Evolutionary conservation across 2,329 filamentous ascomycete species (phyloP).

Genomic region (Mycosphaerella arachidis): DNA sequence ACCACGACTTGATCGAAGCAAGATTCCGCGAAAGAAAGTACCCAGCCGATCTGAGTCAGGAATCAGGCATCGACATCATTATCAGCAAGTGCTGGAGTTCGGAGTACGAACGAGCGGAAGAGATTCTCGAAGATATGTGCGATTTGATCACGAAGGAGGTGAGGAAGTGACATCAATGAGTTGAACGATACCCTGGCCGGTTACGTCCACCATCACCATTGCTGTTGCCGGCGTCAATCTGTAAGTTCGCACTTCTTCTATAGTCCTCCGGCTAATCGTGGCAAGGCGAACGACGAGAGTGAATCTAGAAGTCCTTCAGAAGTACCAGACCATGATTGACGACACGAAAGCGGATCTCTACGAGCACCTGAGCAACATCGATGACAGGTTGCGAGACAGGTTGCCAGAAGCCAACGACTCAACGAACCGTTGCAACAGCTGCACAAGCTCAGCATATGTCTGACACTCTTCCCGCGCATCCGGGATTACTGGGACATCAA

Average conservation of each 20-base stretch:
- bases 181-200: no score
- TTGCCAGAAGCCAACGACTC: not conserved
- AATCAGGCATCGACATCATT: not conserved
- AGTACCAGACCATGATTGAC: no score
- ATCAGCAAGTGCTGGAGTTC: not conserved
- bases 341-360: no score
- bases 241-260: no score
- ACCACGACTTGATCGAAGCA: not conserved
- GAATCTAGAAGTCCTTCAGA: no score
- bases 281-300: no score
- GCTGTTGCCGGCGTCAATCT: no score
- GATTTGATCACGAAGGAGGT: not conserved
- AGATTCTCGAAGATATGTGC: not conserved
- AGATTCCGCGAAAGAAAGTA: not conserved
- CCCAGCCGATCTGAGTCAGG: not conserved
- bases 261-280: no score
- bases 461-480: not conserved
- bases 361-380: no score
- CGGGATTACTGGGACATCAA: no score
- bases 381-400: no score
- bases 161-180: not conserved
- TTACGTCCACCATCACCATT: no score
- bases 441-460: not conserved
- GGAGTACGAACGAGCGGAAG: slow-evolving; percentile 1
- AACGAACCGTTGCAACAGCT: not conserved